Conservation (phyloP, 2,329 filamentous ascomycete species). For the Macrophomina phaseolina region DNA sequence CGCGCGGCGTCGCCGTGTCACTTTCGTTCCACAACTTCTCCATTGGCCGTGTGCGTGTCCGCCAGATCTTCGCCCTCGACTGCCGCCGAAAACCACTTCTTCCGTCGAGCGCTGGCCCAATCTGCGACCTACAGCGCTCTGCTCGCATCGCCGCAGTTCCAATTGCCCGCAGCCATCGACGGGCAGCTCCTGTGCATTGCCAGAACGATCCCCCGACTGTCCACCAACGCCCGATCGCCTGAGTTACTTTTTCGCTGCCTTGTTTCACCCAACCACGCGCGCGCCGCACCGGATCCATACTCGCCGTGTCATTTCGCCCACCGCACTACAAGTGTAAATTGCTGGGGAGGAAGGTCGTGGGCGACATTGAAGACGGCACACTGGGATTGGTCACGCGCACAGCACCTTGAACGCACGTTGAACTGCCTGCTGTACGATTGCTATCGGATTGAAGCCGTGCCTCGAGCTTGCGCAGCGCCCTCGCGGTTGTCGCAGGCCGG, state of each 20-base stretch:
- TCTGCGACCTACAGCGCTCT: not conserved
- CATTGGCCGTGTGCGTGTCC: constrained; percentile 5
- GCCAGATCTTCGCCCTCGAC: not conserved
- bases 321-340: constrained; percentile 2
- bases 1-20: constrained; percentile 13
- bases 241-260: constrained; percentile 13
- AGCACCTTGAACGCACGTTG: not conserved
- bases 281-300: not conserved
- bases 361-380: not conserved
- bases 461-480: not conserved
- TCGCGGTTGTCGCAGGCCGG: constrained; percentile 1
- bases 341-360: constrained; percentile 13
- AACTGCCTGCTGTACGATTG: not conserved
- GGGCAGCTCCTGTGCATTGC: not conserved
- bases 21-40: constrained; percentile 13
- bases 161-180: constrained; percentile 2
- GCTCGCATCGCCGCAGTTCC: constrained; percentile 4
- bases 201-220: not conserved
- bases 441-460: not conserved
- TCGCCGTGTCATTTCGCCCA: constrained; percentile 11
- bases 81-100: not conserved
- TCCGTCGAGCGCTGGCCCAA: not conserved
- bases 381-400: not conserved
- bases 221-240: constrained; percentile 7
- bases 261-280: constrained; percentile 16